phyloP scores from a whole-genome alignment of 23 red algal genomes.

The Gracilaria vermiculophylla region DNA sequence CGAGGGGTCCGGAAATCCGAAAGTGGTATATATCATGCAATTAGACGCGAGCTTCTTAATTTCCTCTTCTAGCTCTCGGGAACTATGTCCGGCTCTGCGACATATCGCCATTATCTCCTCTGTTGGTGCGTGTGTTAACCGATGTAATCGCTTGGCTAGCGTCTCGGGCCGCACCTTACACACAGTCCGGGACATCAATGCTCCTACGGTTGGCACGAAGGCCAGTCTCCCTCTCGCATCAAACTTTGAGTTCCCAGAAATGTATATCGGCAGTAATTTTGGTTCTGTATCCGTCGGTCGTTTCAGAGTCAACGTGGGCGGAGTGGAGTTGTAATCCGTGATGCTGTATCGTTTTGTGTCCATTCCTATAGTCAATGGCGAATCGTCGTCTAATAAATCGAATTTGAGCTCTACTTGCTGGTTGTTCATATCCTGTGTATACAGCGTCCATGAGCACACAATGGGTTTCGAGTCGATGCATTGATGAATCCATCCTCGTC shows the following conservation, averaged over 20 bases:
- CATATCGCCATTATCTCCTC: neutral
- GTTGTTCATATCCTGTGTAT: neutral
- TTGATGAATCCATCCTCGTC: slow-evolving; percentile 1
- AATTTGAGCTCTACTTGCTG: neutral
- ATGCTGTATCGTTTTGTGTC: neutral
- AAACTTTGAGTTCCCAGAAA: neutral
- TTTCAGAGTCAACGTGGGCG: neutral
- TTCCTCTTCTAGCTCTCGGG: neutral
- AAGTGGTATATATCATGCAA: neutral
- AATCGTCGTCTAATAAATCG: neutral
- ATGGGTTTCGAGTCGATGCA: neutral
- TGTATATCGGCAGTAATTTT: neutral
- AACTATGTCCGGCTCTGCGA: neutral
- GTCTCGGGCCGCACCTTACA: neutral
- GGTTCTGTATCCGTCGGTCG: neutral
- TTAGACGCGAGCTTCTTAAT: neutral
- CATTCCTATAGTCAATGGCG: neutral
- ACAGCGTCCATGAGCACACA: neutral
- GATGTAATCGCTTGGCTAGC: neutral
- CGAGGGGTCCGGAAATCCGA: neutral
- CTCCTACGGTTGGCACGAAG: neutral
- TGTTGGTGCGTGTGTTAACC: neutral
- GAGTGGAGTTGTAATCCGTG: neutral
- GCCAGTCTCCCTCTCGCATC: neutral
- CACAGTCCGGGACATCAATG: neutral